phyloP scores from a whole-genome alignment of 106 monocot genomes.

The Dioscorea zingiberensis region DNA sequence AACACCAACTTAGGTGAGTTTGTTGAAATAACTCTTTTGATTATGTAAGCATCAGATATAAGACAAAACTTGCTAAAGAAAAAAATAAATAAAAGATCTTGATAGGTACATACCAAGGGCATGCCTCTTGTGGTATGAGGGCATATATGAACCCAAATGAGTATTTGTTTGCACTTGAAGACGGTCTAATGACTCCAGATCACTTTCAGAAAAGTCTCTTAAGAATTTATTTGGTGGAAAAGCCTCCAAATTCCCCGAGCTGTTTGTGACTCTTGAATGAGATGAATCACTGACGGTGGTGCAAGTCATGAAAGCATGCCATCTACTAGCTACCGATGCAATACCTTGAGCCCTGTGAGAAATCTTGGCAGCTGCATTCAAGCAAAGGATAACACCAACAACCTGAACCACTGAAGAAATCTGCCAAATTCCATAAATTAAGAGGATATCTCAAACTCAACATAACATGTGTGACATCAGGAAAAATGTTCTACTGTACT shows the following conservation, averaged over 20 bases:
- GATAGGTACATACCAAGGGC: slow-evolving; percentile 62
- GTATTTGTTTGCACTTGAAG: slow-evolving; percentile 21
- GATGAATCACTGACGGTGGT: slow-evolving; percentile 24
- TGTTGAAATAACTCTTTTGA: neutral
- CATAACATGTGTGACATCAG: neutral
- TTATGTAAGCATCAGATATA: neutral
- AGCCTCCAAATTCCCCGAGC: slow-evolving; percentile 30
- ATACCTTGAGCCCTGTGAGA: slow-evolving; percentile 78
- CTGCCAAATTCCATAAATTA: slow-evolving; percentile 27
- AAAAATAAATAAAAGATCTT: neutral
- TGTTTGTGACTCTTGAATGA: slow-evolving; percentile 20
- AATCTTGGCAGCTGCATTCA: slow-evolving; percentile 84
- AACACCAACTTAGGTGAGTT: neutral
- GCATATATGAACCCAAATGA: slow-evolving; percentile 36
- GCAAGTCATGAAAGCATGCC: slow-evolving; percentile 77
- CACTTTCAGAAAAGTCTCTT: slow-evolving; percentile 63
- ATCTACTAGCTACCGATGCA: slow-evolving; percentile 69
- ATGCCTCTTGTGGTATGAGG: slow-evolving; percentile 74
- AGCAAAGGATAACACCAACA: slow-evolving; percentile 60
- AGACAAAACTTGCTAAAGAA: neutral
- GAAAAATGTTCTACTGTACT: slow-evolving; percentile 14
- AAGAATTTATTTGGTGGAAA: slow-evolving; percentile 14
- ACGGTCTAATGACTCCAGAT: slow-evolving; percentile 68
- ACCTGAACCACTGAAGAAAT: slow-evolving; percentile 74
- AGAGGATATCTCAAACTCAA: neutral